These are phyloP conservation scores for Cynanchum wilfordii DNA, from an alignment of 257 asterid genomes.

Conservation along the genomic window DNA sequence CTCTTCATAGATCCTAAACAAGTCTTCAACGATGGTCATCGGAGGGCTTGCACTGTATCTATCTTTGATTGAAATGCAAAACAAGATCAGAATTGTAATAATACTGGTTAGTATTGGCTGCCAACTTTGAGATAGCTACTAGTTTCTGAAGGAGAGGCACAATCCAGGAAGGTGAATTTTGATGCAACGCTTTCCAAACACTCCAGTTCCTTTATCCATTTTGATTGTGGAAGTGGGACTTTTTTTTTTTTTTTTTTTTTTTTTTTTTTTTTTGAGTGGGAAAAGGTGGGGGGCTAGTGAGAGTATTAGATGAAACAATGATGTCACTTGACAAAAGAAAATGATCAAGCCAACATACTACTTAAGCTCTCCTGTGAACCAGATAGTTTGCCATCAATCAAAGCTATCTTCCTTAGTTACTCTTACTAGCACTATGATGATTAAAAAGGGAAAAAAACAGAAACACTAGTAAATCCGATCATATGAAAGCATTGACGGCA, in stretches of 20 bases:
- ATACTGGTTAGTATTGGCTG: not conserved
- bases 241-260: not conserved
- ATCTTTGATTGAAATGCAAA: not conserved
- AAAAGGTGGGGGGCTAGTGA: not conserved
- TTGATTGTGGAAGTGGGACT: not conserved
- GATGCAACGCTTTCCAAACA: not conserved
- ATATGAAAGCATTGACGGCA: no score
- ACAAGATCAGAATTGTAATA: not conserved
- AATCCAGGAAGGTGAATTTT: not conserved
- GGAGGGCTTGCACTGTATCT: not conserved
- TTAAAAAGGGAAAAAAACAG: no score
- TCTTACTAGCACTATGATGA: no score
- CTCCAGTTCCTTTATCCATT: no score
- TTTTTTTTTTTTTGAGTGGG: no score
- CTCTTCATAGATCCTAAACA: conserved; percentile 65
- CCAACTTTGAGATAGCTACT: not conserved
- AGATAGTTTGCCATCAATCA: no score
- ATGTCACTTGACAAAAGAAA: no score
- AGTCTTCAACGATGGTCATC: not conserved
- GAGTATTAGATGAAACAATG: no score
- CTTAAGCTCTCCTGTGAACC: no score
- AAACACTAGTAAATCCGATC: no score
- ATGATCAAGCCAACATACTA: no score
- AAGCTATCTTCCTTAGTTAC: no score
- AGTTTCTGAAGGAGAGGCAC: not conserved